These are phyloP conservation scores for Blastomyces silverae DNA, from an alignment of 2,329 filamentous ascomycete genomes.

Conservation along the genomic window DNA sequence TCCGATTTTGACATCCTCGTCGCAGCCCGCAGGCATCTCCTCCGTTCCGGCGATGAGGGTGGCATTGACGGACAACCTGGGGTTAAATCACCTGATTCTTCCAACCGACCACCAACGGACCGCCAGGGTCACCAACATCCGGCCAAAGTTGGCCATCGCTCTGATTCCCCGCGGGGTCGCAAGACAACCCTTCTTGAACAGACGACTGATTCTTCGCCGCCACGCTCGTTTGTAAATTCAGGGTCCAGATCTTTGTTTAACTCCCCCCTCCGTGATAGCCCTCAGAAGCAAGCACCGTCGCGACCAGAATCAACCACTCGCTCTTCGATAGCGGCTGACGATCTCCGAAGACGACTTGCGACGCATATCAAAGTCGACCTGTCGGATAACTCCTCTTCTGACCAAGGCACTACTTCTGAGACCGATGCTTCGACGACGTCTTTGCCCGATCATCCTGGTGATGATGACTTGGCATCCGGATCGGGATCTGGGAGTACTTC, in stretches of 20 bases:
- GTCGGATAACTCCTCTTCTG: not conserved
- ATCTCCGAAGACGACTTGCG: slow-evolving; percentile 33
- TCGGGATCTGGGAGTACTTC: slow-evolving; percentile 19
- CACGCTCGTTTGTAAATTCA: slow-evolving; percentile 21
- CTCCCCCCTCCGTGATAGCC: slow-evolving; percentile 26
- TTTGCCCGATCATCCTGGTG: slow-evolving; percentile 6
- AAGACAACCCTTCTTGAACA: slow-evolving; percentile 19
- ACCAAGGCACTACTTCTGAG: not conserved
- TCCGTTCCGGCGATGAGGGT: slow-evolving; percentile 31
- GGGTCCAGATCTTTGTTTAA: slow-evolving; percentile 16
- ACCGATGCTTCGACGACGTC: not conserved
- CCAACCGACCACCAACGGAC: slow-evolving; percentile 17
- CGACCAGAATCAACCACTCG: slow-evolving; percentile 12
- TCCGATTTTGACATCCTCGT: slow-evolving; percentile 67
- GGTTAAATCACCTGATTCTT: not conserved
- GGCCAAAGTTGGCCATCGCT: slow-evolving; percentile 6
- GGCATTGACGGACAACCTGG: not conserved
- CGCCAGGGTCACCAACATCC: slow-evolving; percentile 11
- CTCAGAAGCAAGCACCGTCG: slow-evolving; percentile 19
- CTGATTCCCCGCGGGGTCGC: slow-evolving; percentile 27
- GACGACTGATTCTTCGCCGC: slow-evolving; percentile 15
- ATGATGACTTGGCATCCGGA: slow-evolving; percentile 14
- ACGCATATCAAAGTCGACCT: slow-evolving; percentile 27
- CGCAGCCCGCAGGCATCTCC: slow-evolving; percentile 48
- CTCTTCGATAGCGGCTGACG: slow-evolving; percentile 27